Percentiles rank a stretch among this genome's conserved stretches.
These are phyloP conservation scores for Bonia amplexicaulis DNA, from an alignment of 176 grass and related monocot species.

Conservation along the genomic window DNA sequence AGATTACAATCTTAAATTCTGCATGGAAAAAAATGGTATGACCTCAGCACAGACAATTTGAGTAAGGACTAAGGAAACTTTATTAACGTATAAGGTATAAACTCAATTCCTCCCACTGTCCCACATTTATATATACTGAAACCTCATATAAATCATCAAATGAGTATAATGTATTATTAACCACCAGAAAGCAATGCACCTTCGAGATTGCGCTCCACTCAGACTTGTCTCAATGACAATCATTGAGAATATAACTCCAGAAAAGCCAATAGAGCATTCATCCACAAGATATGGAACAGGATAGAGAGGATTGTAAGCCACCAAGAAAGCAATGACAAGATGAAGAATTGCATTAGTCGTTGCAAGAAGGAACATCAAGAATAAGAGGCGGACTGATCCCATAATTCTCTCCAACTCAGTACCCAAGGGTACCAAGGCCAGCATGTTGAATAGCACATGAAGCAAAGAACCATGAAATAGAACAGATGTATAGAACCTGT, in stretches of 20 bases:
- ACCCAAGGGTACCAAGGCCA: constrained; percentile 86
- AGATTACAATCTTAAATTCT: constrained; percentile 1
- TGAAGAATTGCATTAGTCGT: constrained; percentile 86
- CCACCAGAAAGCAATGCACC: constrained; percentile 37
- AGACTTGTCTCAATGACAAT: constrained; percentile 96
- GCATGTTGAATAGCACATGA: constrained; percentile 96
- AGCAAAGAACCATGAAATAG: constrained; percentile 89
- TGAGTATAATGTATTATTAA: neutral
- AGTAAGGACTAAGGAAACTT: neutral
- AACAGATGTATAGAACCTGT: constrained; percentile 88
- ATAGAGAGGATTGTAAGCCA: constrained; percentile 64
- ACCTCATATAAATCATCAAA: constrained; percentile 2
- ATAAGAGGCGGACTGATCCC: constrained; percentile 90
- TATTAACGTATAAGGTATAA: neutral
- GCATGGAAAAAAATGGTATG: neutral
- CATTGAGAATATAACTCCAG: constrained; percentile 96
- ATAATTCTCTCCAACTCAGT: constrained; percentile 93
- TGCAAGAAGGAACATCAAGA: constrained; percentile 86
- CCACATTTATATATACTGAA: neutral
- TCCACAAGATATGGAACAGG: constrained; percentile 44
- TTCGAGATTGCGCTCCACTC: constrained; percentile 82
- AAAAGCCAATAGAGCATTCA: constrained; percentile 95
- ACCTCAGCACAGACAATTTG: neutral
- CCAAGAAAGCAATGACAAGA: constrained; percentile 74
- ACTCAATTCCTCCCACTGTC: neutral